phyloP scores from a whole-genome alignment of 202 grass and related monocot genomes.

The Hordeum pubiflorum region DNA sequence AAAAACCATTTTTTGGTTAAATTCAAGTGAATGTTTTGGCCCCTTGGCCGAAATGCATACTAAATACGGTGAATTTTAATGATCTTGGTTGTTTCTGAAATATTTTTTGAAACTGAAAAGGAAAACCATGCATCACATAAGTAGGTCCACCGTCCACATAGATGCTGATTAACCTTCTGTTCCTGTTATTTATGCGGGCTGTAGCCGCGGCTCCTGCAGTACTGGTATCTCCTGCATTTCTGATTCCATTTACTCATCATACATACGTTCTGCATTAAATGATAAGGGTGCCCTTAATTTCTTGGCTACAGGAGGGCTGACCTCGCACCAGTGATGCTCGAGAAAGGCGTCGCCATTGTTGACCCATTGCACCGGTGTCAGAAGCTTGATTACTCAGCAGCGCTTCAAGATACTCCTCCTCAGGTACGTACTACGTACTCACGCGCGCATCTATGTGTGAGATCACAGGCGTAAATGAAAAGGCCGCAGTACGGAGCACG shows the following conservation, averaged over 20 bases:
- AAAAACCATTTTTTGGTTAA: no score
- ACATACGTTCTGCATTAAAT: background rate
- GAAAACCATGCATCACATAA: no score
- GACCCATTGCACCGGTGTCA: constrained; percentile 27
- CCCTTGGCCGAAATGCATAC: no score
- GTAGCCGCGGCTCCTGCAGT: background rate
- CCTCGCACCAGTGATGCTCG: background rate
- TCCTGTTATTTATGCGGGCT: background rate
- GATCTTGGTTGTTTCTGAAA: no score
- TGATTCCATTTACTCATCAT: background rate
- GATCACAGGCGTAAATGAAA: constrained; percentile 19
- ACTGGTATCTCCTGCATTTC: background rate
- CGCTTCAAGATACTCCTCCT: constrained; percentile 32
- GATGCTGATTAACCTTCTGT: no score
- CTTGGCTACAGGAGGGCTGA: constrained; percentile 33
- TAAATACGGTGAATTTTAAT: no score
- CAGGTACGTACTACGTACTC: constrained; percentile 4
- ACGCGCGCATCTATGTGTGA: background rate
- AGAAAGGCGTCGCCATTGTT: constrained; percentile 24
- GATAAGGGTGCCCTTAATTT: constrained; percentile 23
- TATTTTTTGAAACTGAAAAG: no score
- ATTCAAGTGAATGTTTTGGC: no score
- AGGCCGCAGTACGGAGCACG: background rate
- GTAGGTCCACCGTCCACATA: no score
- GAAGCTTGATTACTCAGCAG: constrained; percentile 15